Conservation (phyloP, 345 rosid genomes). For the Carallia pectinifolia region DNA sequence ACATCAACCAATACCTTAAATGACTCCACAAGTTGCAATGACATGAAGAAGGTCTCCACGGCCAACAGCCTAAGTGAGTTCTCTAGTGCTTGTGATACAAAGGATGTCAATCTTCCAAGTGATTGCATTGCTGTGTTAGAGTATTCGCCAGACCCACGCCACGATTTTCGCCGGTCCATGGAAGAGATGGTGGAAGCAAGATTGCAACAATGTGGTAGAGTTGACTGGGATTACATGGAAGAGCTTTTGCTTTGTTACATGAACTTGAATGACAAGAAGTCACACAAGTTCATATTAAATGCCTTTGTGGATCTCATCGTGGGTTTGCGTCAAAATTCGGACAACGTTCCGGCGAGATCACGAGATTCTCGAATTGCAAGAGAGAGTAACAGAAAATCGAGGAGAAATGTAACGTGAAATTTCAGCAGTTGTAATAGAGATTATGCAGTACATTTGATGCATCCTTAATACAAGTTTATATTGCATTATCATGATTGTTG, state of each 20-base stretch:
- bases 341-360: conserved; percentile 19
- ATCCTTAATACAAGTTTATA: no score
- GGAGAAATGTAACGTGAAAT: conserved; percentile 22
- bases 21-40: neutral
- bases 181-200: conserved; percentile 65
- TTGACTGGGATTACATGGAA: conserved; percentile 89
- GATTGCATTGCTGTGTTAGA: conserved; percentile 61
- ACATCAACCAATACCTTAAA: conserved; percentile 18
- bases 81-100: neutral
- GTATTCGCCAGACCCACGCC: conserved; percentile 46
- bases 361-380: conserved; percentile 18
- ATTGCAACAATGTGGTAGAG: conserved; percentile 22
- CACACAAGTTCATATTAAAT: conserved; percentile 61
- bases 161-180: conserved; percentile 76
- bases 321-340: conserved; percentile 27
- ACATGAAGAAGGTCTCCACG: neutral
- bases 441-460: no score
- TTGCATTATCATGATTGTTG: no score
- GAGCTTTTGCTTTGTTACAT: conserved; percentile 74
- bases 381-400: conserved; percentile 25
- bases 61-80: neutral
- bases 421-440: neutral
- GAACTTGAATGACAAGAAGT: conserved; percentile 66
- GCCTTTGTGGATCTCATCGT: conserved; percentile 75
- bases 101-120: conserved; percentile 32